These are phyloP conservation scores for Mycotypha africana DNA, from an alignment of 371 early-diverging fungal genomes.

Conservation along the genomic window DNA sequence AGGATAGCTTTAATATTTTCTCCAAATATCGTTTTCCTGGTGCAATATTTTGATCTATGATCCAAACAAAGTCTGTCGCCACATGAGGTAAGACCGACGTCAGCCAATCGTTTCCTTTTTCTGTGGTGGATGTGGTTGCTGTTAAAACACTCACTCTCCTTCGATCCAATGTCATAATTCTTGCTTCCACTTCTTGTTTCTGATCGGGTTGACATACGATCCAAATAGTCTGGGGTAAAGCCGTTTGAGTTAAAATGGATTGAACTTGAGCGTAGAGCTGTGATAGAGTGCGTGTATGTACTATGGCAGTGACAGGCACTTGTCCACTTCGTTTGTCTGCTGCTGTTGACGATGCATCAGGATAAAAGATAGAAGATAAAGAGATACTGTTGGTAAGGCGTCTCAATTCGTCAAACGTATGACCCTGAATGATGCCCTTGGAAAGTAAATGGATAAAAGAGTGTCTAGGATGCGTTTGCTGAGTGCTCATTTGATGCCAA, in stretches of 20 bases:
- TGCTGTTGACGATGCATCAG: not conserved
- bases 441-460: not conserved
- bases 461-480: no score
- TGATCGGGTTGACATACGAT: constrained; percentile 26
- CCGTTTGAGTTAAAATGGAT: constrained; percentile 43
- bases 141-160: constrained; percentile 28
- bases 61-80: constrained; percentile 42
- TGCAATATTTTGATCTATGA: constrained; percentile 38
- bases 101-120: no score
- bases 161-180: constrained; percentile 18
- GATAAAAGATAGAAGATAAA: no score
- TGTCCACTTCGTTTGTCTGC: constrained; percentile 11
- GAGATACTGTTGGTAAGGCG: constrained; percentile 5
- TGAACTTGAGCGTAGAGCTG: constrained; percentile 37
- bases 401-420: constrained; percentile 22
- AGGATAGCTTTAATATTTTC: constrained; percentile 33
- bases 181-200: constrained; percentile 15
- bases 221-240: constrained; percentile 49
- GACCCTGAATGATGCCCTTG: constrained; percentile 4
- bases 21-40: constrained; percentile 47
- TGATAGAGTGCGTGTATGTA: constrained; percentile 27
- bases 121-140: constrained; percentile 13
- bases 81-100: constrained; percentile 27
- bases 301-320: constrained; percentile 45
- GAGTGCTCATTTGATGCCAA: no score